These are phyloP conservation scores for Cystobasidiaceae sp. DNA, from an alignment of 1,284 basidiomycete species.

Conservation along the genomic window DNA sequence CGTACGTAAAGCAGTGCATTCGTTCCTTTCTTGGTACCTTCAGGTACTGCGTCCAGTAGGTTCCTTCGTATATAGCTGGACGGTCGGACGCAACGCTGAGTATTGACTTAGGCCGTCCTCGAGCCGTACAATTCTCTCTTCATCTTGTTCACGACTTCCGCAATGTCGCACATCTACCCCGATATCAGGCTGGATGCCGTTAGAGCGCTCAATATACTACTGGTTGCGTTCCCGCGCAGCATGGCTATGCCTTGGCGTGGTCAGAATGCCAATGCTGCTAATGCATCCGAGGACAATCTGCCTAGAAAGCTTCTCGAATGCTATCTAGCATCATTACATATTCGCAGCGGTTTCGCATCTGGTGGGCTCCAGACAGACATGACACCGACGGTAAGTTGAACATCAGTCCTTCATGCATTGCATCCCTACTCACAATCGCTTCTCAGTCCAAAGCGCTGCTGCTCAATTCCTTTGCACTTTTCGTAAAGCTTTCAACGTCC, in stretches of 20 bases:
- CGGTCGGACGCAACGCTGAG: background rate
- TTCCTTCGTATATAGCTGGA: background rate
- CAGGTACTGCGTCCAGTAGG: slow-evolving; percentile 59
- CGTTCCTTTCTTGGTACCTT: slow-evolving; percentile 63
- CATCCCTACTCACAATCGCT: slow-evolving; percentile 48
- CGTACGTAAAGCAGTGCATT: slow-evolving; percentile 50
- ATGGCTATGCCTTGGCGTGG: slow-evolving; percentile 65
- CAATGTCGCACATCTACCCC: slow-evolving; percentile 90
- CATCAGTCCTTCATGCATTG: slow-evolving; percentile 51
- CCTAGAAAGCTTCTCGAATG: slow-evolving; percentile 60
- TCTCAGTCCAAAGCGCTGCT: slow-evolving; percentile 37
- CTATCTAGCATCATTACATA: slow-evolving; percentile 64
- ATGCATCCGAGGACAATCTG: slow-evolving; percentile 6
- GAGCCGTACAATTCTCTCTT: slow-evolving; percentile 45
- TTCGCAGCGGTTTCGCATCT: slow-evolving; percentile 8
- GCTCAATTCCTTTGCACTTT: slow-evolving; percentile 50
- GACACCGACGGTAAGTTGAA: slow-evolving; percentile 56
- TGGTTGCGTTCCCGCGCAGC: slow-evolving; percentile 64
- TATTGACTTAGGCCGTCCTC: slow-evolving; percentile 3
- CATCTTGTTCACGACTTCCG: slow-evolving; percentile 79
- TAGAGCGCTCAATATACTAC: slow-evolving; percentile 69
- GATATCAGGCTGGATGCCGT: slow-evolving; percentile 88
- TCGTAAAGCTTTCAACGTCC: slow-evolving; percentile 49
- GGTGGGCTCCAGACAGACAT: slow-evolving; percentile 48
- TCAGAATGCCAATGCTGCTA: slow-evolving; percentile 2